Conservation (phyloP, 768 basidiomycete genomes). For the Naganishia onofrii region DNA sequence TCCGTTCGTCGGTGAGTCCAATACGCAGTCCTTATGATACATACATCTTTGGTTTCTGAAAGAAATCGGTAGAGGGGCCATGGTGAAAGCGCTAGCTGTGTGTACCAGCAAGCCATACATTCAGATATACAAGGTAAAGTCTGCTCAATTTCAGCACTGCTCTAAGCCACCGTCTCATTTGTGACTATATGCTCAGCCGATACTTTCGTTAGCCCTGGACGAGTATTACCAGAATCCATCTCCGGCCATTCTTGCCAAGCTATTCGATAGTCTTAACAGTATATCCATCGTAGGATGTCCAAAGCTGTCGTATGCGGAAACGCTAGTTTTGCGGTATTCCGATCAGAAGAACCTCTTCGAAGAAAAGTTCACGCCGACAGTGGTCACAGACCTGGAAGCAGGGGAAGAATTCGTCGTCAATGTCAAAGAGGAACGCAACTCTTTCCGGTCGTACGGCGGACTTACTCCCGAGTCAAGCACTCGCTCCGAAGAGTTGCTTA, state of each 20-base stretch:
- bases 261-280: constrained; percentile 90
- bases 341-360: constrained; percentile 89
- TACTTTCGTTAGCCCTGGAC: constrained; percentile 87
- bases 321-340: constrained; percentile 79
- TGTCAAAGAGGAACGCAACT: neutral
- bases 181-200: constrained; percentile 61
- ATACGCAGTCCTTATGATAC: neutral
- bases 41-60: neutral
- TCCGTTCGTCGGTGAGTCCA: constrained; percentile 65
- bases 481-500: neutral
- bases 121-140: constrained; percentile 83
- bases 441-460: neutral
- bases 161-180: neutral
- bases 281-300: constrained; percentile 83
- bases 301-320: constrained; percentile 72
- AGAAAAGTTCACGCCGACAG: constrained; percentile 64
- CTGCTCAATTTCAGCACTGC: neutral
- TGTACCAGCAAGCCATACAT: constrained; percentile 91
- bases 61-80: constrained; percentile 68
- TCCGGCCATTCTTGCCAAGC: constrained; percentile 78
- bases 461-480: neutral
- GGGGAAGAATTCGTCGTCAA: neutral
- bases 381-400: neutral
- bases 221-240: constrained; percentile 90
- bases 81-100: constrained; percentile 90